phyloP scores from a whole-genome alignment of 352 stramenopile genomes.

The Pythium scleroteichum region DNA sequence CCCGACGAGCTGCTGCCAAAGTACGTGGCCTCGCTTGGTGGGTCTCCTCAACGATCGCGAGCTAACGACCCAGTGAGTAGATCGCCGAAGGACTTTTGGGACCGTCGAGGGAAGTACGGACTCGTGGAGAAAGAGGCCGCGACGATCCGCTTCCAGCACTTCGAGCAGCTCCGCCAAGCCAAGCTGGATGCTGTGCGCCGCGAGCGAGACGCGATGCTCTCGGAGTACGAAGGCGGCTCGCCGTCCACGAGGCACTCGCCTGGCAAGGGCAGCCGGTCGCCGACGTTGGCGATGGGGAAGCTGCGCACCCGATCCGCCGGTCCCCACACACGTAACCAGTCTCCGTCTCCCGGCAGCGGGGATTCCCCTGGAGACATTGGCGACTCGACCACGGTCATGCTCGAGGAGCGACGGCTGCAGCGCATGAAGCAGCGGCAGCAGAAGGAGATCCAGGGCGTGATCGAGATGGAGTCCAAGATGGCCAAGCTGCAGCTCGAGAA shows the following conservation, averaged over 20 bases:
- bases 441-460: conserved; percentile 70
- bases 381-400: conserved; percentile 57
- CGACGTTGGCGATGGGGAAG: conserved; percentile 6
- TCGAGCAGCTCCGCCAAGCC: conserved; percentile 62
- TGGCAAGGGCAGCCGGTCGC: conserved; percentile 17
- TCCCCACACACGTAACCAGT: conserved; percentile 7
- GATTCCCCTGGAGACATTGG: conserved; percentile 26
- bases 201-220: conserved; percentile 58
- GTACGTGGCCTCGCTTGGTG: conserved; percentile 12
- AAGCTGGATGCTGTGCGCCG: conserved; percentile 59
- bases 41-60: too few relatives aligned
- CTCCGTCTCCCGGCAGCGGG: background rate
- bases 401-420: conserved; percentile 62
- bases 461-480: conserved; percentile 78
- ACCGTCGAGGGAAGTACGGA: conserved; percentile 55
- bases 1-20: conserved; percentile 66
- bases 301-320: conserved; percentile 16
- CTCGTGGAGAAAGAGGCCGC: conserved; percentile 75
- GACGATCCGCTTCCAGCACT: conserved; percentile 67
- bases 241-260: conserved; percentile 7
- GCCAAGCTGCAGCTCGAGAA: conserved; percentile 69
- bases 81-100: conserved; percentile 51
- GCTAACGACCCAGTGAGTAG: too few relatives aligned
- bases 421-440: conserved; percentile 73
- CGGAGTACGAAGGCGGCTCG: conserved; percentile 22